Percentiles rank a stretch among this genome's conserved stretches.
These are phyloP conservation scores for Tuber magnatum DNA, from an alignment of 495 filamentous ascomycete genomes.

Conservation along the genomic window DNA sequence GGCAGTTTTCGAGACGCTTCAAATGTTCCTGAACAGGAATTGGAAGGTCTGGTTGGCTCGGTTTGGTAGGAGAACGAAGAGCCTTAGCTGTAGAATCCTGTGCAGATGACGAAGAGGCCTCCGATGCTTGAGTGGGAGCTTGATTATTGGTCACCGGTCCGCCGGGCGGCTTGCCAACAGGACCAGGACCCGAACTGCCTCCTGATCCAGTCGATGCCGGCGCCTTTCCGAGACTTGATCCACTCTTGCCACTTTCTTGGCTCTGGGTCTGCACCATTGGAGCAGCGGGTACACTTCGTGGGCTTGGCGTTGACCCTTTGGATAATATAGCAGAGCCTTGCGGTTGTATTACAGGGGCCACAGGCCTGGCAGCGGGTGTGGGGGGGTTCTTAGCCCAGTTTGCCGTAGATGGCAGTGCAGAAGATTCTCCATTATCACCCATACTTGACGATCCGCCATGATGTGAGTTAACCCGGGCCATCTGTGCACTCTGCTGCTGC, in stretches of 20 bases:
- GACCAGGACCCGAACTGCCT: constrained; percentile 17
- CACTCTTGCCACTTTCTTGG: constrained; percentile 33
- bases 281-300: constrained; percentile 49
- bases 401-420: constrained; percentile 83
- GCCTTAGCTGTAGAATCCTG: constrained; percentile 31
- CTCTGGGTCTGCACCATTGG: constrained; percentile 34
- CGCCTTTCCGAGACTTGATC: constrained; percentile 27
- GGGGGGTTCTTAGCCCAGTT: constrained; percentile 84
- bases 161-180: constrained; percentile 2
- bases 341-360: constrained; percentile 31
- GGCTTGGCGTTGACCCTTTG: constrained; percentile 55
- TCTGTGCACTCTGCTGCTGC: constrained; percentile 71
- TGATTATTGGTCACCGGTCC: constrained; percentile 14
- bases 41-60: constrained; percentile 21
- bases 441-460: constrained; percentile 35
- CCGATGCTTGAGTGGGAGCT: constrained; percentile 12
- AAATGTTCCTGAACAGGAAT: constrained; percentile 36
- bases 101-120: constrained; percentile 19
- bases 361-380: constrained; percentile 42
- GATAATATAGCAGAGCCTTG: constrained; percentile 25
- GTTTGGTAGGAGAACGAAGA: constrained; percentile 15
- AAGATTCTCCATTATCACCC: constrained; percentile 57
- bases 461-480: constrained; percentile 51
- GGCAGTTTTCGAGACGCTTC: constrained; percentile 46
- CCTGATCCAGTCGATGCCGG: constrained; percentile 19